Evolutionary conservation across 495 filamentous ascomycete genomes (phyloP), one percentile per base, ranked within the genome.

Genomic region (Thermochaetoides thermophila): DNA sequence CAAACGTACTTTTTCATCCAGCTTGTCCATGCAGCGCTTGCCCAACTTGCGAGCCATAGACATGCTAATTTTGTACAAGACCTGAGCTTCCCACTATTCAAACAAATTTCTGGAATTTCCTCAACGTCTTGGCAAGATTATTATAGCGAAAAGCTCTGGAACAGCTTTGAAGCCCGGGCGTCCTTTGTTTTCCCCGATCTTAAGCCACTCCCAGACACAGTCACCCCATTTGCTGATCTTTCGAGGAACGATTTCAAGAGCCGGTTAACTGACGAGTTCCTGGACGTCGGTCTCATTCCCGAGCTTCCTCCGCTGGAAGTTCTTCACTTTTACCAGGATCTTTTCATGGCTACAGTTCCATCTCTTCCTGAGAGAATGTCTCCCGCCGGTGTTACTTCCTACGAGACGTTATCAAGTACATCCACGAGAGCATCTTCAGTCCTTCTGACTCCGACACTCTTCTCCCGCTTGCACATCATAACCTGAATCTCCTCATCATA

Each of bases 1-100:
- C 43, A 46, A 17, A 5, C 27, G 3, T 49, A 46, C 35, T 46
- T 49, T 20, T 44, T 35, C 31, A 7, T 46, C 15, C 43, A 43
- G 19, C 34, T 46, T 13, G 43, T 44, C 3, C 43, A 43, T 18
- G 36, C 37, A 3, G 46, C 42, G 4, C 34, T 45, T 6, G 29
- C 38, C 6, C 24, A 30, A 16, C 26, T 44, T 29, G 6, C 12
- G 1, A 11, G 7, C 14, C 7, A 21, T 8, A 26, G 35, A 3
- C 17, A 38, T 3, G 7, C 8, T 1, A 16, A 25, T 8, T n/a
- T 37, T 7, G 16, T 33, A 16, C 34, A 44, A 14, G 15, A 34
- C 2, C 30, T 48, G 35, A 34, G 17, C 32, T 48, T 39, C 21
- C 26, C 32, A 4, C 22, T 30, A 5, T 46, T 49, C 34, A 17